Percentiles rank a stretch among this genome's conserved stretches.
Conservation (phyloP, 495 filamentous ascomycete species). For the Baudoinia panamericana region DNA sequence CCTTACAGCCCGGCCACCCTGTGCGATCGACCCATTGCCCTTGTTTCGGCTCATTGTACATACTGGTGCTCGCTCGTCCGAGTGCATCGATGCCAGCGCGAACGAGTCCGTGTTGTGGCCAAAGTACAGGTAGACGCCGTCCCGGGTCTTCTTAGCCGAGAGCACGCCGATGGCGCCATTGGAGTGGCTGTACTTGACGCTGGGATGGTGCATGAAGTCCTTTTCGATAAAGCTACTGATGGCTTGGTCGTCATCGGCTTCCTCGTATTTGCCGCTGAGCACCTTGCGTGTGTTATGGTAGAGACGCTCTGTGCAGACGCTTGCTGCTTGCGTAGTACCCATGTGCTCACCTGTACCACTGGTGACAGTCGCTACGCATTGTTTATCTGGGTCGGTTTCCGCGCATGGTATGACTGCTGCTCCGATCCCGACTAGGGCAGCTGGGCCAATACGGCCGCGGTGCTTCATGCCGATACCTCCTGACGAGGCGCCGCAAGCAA, state of each 20-base stretch:
- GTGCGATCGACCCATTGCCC: conserved; percentile 27
- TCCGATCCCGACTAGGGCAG: conserved; percentile 82
- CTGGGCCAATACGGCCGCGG: conserved; percentile 76
- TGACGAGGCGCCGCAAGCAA: conserved; percentile 94
- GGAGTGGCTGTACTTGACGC: conserved; percentile 56
- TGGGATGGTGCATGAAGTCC: conserved; percentile 75
- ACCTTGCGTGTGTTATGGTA: conserved; percentile 51
- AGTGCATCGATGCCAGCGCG: conserved; percentile 72
- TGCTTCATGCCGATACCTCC: conserved; percentile 99
- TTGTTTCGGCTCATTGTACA: conserved; percentile 69
- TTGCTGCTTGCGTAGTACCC: conserved; percentile 75
- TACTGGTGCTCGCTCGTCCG: conserved; percentile 51
- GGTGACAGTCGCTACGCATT: conserved; percentile 63
- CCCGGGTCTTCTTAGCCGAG: conserved; percentile 60
- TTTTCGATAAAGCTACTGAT: conserved; percentile 55
- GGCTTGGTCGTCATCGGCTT: conserved; percentile 56
- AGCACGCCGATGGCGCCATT: conserved; percentile 71
- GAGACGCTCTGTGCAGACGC: conserved; percentile 61
- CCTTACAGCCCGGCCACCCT: conserved; percentile 28
- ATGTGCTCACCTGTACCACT: conserved; percentile 97
- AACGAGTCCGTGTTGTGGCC: conserved; percentile 92
- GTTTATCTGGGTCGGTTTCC: conserved; percentile 43
- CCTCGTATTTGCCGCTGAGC: conserved; percentile 44
- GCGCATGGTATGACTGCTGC: conserved; percentile 69
- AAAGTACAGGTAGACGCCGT: conserved; percentile 67